Conservation (phyloP, 352 stramenopile species). For the Pythium rhizo-oryzae region DNA sequence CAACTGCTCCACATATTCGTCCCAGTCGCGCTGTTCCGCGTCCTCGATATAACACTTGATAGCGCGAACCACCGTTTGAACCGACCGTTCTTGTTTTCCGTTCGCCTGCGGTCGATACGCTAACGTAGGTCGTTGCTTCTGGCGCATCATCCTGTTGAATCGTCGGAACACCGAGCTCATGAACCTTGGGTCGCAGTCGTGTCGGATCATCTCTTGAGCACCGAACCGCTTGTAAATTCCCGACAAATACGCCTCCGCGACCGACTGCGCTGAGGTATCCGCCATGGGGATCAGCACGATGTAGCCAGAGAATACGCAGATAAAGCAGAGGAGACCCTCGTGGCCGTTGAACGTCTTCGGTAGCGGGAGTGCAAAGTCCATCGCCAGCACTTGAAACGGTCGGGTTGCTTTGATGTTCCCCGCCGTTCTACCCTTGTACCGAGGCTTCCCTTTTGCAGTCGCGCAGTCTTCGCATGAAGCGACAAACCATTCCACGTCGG, state of each 20-base stretch:
- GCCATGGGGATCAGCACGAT: slow-evolving; percentile 6
- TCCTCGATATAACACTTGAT: slow-evolving; percentile 25
- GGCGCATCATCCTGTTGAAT: slow-evolving; percentile 26
- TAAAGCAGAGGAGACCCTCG: slow-evolving; percentile 7
- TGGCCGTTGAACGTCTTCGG: background rate
- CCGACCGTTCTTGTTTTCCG: slow-evolving; percentile 12
- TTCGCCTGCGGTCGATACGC: slow-evolving; percentile 28
- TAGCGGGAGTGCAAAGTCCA: slow-evolving; percentile 17
- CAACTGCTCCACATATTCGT: background rate
- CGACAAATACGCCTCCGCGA: slow-evolving; percentile 31
- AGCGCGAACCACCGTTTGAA: slow-evolving; percentile 26
- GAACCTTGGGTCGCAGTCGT: slow-evolving; percentile 26
- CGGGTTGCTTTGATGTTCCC: slow-evolving; percentile 5
- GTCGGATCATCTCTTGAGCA: slow-evolving; percentile 18
- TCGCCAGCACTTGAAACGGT: slow-evolving; percentile 6
- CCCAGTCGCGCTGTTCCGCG: background rate
- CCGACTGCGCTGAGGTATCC: too few species aligned
- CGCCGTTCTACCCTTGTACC: background rate
- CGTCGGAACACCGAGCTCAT: slow-evolving; percentile 15
- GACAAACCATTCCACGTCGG: slow-evolving; percentile 5
- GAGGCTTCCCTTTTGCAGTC: slow-evolving; percentile 16
- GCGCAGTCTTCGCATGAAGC: slow-evolving; percentile 14
- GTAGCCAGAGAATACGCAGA: slow-evolving; percentile 11
- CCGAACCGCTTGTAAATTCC: slow-evolving; percentile 21
- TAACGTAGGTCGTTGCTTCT: slow-evolving; percentile 15